Evolutionary conservation across 2,329 filamentous ascomycete species (phyloP), one percentile per base, ranked within the genome.

Genomic region (Fusarium globosum): DNA sequence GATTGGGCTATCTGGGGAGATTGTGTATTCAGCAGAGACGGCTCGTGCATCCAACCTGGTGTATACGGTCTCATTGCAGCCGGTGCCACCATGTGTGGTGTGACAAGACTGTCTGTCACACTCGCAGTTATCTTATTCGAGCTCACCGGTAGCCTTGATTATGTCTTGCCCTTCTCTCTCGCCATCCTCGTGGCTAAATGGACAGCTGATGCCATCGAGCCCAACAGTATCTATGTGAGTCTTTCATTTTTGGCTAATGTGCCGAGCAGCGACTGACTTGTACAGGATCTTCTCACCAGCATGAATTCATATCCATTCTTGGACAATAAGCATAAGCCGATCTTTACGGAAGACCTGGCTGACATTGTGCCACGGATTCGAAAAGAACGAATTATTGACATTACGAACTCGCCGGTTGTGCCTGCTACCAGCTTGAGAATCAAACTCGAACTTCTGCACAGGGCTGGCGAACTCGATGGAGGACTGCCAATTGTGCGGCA

Each of bases 291-390:
- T 16, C 86, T 98, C 23, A 98, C 95, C 0, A 95, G 96, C 80
- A 96, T 99, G 93, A 98, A 99, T 82, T 93, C 94, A 6, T 99
- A 98, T 75, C 96, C 96, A 0, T 98, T 97, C 84, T 88, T 99
- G n/a, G 95, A 97, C 83, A 97, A 97, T 83, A 98, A 98, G 81
- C 90, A 95, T 70, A 95, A 97, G 75, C 95, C 96, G 2, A 87
- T 97, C 23, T 97, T 98, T 81, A 97, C 95, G 2, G 92, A 93
- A 2, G 93, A 97, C 61, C 88, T 99, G 2, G 93, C 91, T 20
- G 96, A 97, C 71, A 96, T 99, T 63, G 92, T 96, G 1, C 91
- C 93, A 4, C 91, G 92, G 10, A 85, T 93, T 8, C 91, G 94
- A 20, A 89, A 88, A 57, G 91, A 95, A 79, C 89, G 95, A 60